These are phyloP conservation scores for Pluteus cervinus DNA, from an alignment of 768 basidiomycete genomes.

Conservation along the genomic window DNA sequence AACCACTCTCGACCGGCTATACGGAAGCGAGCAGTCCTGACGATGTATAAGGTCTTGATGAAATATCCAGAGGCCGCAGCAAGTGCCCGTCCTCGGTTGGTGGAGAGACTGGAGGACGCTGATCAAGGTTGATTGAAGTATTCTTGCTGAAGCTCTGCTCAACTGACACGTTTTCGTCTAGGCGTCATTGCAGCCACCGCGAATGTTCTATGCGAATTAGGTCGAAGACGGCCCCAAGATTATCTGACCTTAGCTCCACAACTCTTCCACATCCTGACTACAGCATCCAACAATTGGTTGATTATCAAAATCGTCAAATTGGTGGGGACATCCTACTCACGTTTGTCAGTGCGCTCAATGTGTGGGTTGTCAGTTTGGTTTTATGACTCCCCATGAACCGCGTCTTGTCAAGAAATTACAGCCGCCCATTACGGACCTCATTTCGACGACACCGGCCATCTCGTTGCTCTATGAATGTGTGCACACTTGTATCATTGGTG, in stretches of 20 bases:
- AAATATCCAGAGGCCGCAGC: slow-evolving; percentile 77
- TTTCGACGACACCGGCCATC: slow-evolving; percentile 92
- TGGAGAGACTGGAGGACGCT: slow-evolving; percentile 76
- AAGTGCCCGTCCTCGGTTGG: slow-evolving; percentile 60
- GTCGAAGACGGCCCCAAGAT: slow-evolving; percentile 69
- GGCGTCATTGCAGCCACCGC: slow-evolving; percentile 93
- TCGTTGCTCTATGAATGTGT: slow-evolving; percentile 98
- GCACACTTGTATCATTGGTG: slow-evolving; percentile 94
- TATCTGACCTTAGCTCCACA: slow-evolving; percentile 88
- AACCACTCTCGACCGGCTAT: slow-evolving; percentile 87
- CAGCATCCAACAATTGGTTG: slow-evolving; percentile 99
- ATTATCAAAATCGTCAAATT: slow-evolving; percentile 97
- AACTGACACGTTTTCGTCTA: slow-evolving; percentile 18
- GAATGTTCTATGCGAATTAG: slow-evolving; percentile 91
- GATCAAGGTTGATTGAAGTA: slow-evolving; percentile 49
- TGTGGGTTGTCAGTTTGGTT: slow-evolving; percentile 67
- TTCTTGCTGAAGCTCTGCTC: not conserved
- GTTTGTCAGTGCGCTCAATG: not conserved
- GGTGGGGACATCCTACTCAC: slow-evolving; percentile 33
- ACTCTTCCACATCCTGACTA: slow-evolving; percentile 88
- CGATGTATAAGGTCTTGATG: slow-evolving; percentile 71
- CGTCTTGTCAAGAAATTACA: slow-evolving; percentile 92
- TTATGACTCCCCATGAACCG: slow-evolving; percentile 85
- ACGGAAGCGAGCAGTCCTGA: slow-evolving; percentile 85
- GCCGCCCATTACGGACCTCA: slow-evolving; percentile 90